Conservation (phyloP, 1,139 yeast genomes). For the Candida glucosophila region DNA sequence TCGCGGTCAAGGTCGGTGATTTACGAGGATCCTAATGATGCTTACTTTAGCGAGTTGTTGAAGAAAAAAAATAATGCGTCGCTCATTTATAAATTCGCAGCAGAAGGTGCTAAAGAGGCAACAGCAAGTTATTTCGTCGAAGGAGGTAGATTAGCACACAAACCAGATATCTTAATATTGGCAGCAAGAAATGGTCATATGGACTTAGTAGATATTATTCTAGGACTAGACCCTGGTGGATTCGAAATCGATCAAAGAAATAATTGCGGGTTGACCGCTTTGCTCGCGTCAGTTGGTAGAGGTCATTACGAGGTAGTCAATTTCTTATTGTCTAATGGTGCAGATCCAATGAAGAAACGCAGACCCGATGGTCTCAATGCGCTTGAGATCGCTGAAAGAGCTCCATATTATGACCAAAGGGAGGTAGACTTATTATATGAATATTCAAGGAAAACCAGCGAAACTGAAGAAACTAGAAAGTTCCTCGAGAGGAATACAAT, state of each 20-base stretch:
- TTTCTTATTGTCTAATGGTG: slow-evolving; percentile 66
- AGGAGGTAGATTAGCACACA: slow-evolving; percentile 58
- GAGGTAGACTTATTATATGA: slow-evolving; percentile 47
- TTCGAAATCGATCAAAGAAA: slow-evolving; percentile 53
- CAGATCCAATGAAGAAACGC: slow-evolving; percentile 50
- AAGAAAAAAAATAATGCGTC: slow-evolving; percentile 44
- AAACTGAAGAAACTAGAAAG: too few relatives aligned
- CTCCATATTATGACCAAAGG: slow-evolving; percentile 45
- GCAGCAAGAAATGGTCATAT: slow-evolving; percentile 85
- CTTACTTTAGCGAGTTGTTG: slow-evolving; percentile 55
- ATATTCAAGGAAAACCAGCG: slow-evolving; percentile 29
- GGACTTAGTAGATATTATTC: slow-evolving; percentile 57
- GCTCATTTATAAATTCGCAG: slow-evolving; percentile 54
- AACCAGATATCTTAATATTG: slow-evolving; percentile 67
- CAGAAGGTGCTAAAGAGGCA: slow-evolving; percentile 72
- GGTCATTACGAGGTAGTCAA: slow-evolving; percentile 69
- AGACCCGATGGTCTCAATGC: slow-evolving; percentile 51
- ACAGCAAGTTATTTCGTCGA: slow-evolving; percentile 76
- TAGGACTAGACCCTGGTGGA: slow-evolving; percentile 74
- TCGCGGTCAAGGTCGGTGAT: slow-evolving; percentile 7
- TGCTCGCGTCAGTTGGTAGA: slow-evolving; percentile 76
- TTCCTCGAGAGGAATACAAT: slow-evolving; percentile 6
- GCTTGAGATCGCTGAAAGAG: slow-evolving; percentile 52
- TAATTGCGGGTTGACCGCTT: slow-evolving; percentile 63
- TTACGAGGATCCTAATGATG: slow-evolving; percentile 37